phyloP scores from a whole-genome alignment of 805 yeast species.

The Tetrapisispora fleetii region DNA sequence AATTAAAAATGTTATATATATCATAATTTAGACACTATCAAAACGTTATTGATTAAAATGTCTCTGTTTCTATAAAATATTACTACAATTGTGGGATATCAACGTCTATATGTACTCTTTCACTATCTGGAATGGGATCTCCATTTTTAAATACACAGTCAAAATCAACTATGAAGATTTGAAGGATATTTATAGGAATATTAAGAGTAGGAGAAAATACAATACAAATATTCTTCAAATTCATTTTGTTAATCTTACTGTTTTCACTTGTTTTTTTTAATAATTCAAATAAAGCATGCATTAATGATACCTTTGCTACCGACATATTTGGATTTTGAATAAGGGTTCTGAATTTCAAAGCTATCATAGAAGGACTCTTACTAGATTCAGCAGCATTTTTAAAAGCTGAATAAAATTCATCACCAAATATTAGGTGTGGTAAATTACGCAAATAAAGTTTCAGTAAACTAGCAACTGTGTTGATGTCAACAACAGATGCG shows the following conservation, averaged over 20 bases:
- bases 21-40: not conserved
- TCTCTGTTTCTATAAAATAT: not conserved
- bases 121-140: conserved; percentile 31
- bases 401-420: conserved; percentile 35
- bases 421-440: conserved; percentile 59
- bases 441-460: conserved; percentile 74
- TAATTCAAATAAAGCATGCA: conserved; percentile 58
- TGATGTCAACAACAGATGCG: conserved; percentile 43
- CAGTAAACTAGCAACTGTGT: conserved; percentile 77
- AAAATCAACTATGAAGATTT: conserved; percentile 52
- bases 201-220: conserved; percentile 77
- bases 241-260: conserved; percentile 69
- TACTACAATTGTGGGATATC: conserved; percentile 36
- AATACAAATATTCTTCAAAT: conserved; percentile 63
- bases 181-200: conserved; percentile 51
- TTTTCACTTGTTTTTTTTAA: conserved; percentile 54
- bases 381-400: conserved; percentile 28
- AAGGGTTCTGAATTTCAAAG: conserved; percentile 29
- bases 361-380: conserved; percentile 22
- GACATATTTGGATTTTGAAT: conserved; percentile 34
- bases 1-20: not conserved
- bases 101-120: conserved; percentile 42
- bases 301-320: conserved; percentile 44
- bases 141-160: conserved; percentile 49
- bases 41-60: not conserved